phyloP scores from a whole-genome alignment of 768 basidiomycete genomes.

The Tylopilus vinaceipallidus region DNA sequence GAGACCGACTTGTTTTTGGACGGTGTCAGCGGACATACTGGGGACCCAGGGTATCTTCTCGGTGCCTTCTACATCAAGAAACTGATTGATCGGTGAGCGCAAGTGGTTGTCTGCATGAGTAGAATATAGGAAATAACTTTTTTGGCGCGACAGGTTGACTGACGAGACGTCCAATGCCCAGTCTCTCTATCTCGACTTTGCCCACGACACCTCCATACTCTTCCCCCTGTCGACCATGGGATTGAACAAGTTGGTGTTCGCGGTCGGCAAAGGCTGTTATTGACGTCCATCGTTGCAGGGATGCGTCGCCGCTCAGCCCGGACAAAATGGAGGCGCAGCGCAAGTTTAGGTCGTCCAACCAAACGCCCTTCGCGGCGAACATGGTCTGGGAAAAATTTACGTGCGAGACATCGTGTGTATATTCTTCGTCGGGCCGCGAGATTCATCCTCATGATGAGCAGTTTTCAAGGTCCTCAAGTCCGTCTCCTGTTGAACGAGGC shows the following conservation, averaged over 20 bases:
- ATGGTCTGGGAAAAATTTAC: constrained; percentile 45
- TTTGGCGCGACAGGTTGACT: constrained; percentile 30
- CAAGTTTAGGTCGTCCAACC: constrained; percentile 36
- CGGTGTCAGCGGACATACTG: constrained; percentile 33
- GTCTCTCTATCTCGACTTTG: constrained; percentile 40
- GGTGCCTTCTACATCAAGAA: constrained; percentile 40
- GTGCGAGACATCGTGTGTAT: constrained; percentile 34
- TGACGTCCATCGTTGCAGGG: constrained; percentile 21
- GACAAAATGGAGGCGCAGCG: constrained; percentile 26
- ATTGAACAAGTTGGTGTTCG: constrained; percentile 33
- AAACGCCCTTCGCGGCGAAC: constrained; percentile 41
- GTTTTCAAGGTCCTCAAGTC: constrained; percentile 37
- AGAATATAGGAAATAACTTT: background rate
- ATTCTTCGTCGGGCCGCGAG: background rate
- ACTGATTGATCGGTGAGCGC: constrained; percentile 37
- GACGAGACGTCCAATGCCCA: constrained; percentile 30
- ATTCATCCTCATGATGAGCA: constrained; percentile 10
- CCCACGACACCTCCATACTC: constrained; percentile 39
- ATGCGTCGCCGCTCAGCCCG: constrained; percentile 30
- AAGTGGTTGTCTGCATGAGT: background rate
- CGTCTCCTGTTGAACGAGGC: constrained; percentile 40
- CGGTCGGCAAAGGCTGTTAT: too few species aligned
- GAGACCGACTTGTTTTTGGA: constrained; percentile 37
- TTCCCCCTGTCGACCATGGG: constrained; percentile 37
- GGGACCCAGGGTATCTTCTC: constrained; percentile 31